Evolutionary conservation across 192 early-diverging fungal species (phyloP).

Genomic region (Coemansia sp.): DNA sequence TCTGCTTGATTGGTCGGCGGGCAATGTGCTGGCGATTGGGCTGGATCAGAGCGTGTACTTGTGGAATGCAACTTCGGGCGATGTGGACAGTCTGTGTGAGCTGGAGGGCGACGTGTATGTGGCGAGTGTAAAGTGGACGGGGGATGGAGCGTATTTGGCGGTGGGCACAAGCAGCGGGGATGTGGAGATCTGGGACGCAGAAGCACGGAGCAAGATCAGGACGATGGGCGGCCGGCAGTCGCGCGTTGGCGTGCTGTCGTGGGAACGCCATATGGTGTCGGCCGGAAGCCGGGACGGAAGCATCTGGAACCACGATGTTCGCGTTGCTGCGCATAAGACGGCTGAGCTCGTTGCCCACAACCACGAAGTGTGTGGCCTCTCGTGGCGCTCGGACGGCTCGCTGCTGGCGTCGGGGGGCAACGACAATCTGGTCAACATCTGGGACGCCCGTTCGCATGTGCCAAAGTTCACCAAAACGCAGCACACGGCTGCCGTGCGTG

Average conservation of each 20-base stretch:
- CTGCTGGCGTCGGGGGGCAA: conserved; percentile 93
- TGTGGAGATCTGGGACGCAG: conserved; percentile 88
- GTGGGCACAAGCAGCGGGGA: conserved; percentile 79
- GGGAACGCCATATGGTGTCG: conserved; percentile 80
- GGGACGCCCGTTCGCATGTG: conserved; percentile 70
- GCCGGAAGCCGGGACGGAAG: conserved; percentile 86
- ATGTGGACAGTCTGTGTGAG: conserved; percentile 55
- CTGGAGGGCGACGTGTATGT: conserved; percentile 57
- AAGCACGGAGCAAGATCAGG: conserved; percentile 69
- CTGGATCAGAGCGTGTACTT: conserved; percentile 84
- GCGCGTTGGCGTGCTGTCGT: conserved; percentile 82
- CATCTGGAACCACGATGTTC: conserved; percentile 94
- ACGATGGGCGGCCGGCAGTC: conserved; percentile 80
- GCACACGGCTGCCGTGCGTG: conserved; percentile 91
- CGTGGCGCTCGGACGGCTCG: conserved; percentile 78
- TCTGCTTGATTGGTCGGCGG: conserved; percentile 85
- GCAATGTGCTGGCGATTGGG: conserved; percentile 83
- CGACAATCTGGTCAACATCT: conserved; percentile 89
- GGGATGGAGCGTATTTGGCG: conserved; percentile 63
- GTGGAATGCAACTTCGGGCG: conserved; percentile 79
- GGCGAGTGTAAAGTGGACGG: conserved; percentile 77
- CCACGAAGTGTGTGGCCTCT: conserved; percentile 82
- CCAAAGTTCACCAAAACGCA: conserved; percentile 71
- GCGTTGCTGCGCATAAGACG: conserved; percentile 79
- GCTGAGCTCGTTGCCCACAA: conserved; percentile 71